Evolutionary conservation across 768 basidiomycete genomes (phyloP), one percentile per base, ranked within the genome.

Genomic region (Leccinum olivaceopallidum): DNA sequence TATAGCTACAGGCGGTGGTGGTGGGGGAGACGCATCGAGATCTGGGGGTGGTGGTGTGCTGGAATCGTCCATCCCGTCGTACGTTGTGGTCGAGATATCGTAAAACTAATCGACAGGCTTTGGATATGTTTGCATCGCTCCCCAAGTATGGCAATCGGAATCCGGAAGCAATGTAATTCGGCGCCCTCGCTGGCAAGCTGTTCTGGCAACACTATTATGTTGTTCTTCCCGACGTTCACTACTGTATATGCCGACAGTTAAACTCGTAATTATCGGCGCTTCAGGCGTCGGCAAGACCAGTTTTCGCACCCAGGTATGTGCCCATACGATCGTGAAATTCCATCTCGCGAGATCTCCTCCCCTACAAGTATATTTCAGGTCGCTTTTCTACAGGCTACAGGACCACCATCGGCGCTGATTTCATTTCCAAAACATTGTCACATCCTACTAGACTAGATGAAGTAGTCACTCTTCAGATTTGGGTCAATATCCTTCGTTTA

Each of bases 321-420:
- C 28, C 8, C 30, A 26, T 14, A 50, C n/a, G 20, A 47, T 60
- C 14, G 32, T 44, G 2, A 39, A 49, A 42, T 18, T 26, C 3
- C 26, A 8, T 30, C 9, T 51, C 52, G 47, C 53, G 49, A 37
- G 37, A 16, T 53, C 30, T 22, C 28, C 24, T 56, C n/a, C 42
- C 30, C 65, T n/a, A 44, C 42, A 44, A 93, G 86, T 94, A 89
- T 70, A 85, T 92, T 65, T 86, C 88, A 10, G 85, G 86, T 28
- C 83, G 82, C 13, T 94, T 94, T 73, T 85, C 88, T 5, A 83
- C 82, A 3, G 85, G 85, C 10, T 94, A 94, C 72, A 80, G 90
- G 53, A 88, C 92, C 1, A 95, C 93, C 3, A 94, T 95, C 47
- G 93, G 92, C 20, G 86, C 89, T n/a, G 92, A 95, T 74, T 95